These are phyloP conservation scores for Danielia oregonensis DNA, from an alignment of 805 yeast genomes.

Conservation along the genomic window DNA sequence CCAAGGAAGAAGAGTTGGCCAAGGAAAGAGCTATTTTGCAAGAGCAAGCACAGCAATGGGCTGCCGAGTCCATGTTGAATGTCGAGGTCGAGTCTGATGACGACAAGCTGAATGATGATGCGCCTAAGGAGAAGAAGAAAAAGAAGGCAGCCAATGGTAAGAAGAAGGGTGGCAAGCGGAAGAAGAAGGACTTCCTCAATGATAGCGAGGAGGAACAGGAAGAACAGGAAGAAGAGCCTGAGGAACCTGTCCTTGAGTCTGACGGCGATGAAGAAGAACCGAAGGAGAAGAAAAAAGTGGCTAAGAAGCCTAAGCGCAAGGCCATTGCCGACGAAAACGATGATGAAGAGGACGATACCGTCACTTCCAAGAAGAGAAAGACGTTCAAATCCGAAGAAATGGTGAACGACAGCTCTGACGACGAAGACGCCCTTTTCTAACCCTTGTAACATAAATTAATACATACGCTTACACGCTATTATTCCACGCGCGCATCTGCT, in stretches of 20 bases:
- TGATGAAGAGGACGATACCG: slow-evolving; percentile 12
- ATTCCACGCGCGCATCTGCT: slow-evolving; percentile 37
- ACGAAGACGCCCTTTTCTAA: slow-evolving; percentile 24
- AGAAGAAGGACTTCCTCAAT: slow-evolving; percentile 30
- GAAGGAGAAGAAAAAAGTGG: slow-evolving; percentile 17
- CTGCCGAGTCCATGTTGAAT: slow-evolving; percentile 39
- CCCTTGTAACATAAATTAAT: slow-evolving; percentile 4
- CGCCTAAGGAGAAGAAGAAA: slow-evolving; percentile 19
- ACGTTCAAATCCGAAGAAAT: slow-evolving; percentile 27
- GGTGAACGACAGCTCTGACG: slow-evolving; percentile 49
- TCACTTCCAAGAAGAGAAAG: slow-evolving; percentile 25
- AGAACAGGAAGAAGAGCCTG: slow-evolving; percentile 18
- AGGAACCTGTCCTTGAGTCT: slow-evolving; percentile 1
- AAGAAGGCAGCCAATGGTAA: slow-evolving; percentile 13
- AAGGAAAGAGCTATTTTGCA: slow-evolving; percentile 45
- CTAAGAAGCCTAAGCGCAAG: slow-evolving; percentile 20
- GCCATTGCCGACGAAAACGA: slow-evolving; percentile 37
- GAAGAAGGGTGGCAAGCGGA: slow-evolving; percentile 20
- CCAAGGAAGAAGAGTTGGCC: slow-evolving; percentile 42
- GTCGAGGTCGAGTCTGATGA: slow-evolving; percentile 36
- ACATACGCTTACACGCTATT: slow-evolving; percentile 8
- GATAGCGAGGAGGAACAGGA: slow-evolving; percentile 32
- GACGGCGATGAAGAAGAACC: slow-evolving; percentile 7
- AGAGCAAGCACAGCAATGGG: slow-evolving; percentile 52
- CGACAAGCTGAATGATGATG: slow-evolving; percentile 30